Evolutionary conservation across 2,329 filamentous ascomycete species (phyloP).

Genomic region (Alternaria viburni): DNA sequence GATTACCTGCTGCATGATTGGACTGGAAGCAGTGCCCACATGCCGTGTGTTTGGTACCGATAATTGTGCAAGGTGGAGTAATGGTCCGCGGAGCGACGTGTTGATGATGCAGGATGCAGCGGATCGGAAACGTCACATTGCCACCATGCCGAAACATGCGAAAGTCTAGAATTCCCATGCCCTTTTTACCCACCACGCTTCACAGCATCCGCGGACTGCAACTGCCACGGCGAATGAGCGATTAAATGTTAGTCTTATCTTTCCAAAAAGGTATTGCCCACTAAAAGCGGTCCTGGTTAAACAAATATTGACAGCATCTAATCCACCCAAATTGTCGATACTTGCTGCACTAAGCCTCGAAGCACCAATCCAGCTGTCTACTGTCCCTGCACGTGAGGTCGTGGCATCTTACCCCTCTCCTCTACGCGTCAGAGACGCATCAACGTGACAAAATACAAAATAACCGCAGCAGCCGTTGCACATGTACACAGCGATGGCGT

Average conservation of each 20-base stretch:
- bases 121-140: slow-evolving; percentile 11
- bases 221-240: neutral
- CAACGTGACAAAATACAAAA: slow-evolving; percentile 22
- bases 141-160: slow-evolving; percentile 11
- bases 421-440: slow-evolving; percentile 26
- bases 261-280: neutral
- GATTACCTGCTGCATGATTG: neutral
- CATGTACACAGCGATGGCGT: slow-evolving; percentile 10
- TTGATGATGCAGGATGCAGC: neutral
- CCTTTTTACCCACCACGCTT: neutral
- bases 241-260: neutral
- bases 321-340: neutral
- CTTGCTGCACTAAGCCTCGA: neutral
- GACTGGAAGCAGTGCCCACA: neutral
- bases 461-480: neutral
- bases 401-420: neutral
- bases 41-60: neutral
- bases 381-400: slow-evolving; percentile 3
- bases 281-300: neutral
- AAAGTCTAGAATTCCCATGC: slow-evolving; percentile 2
- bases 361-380: neutral
- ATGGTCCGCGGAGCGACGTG: neutral
- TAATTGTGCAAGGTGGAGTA: neutral
- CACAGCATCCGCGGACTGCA: neutral
- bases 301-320: neutral